Base-by-base conservation (phyloP, 1,284 basidiomycete species). In the Phellopilus nigrolimitatus region DNA sequence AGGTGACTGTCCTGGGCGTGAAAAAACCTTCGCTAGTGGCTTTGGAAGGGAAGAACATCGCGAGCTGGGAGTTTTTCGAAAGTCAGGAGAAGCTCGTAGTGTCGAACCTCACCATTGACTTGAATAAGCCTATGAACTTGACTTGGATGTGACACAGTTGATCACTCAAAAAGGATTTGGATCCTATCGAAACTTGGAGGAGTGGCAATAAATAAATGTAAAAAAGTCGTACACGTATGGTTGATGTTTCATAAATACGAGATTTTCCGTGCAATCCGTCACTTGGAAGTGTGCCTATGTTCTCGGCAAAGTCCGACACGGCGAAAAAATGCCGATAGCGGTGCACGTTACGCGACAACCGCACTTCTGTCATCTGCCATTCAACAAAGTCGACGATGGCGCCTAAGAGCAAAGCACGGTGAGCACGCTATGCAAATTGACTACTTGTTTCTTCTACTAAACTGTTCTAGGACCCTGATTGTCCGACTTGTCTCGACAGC, bases 401-500 rank as follows among this genome's bases (percentile, higher is more conserved):
- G 34, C n/a, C 34, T 17, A 37, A 37, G 34, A 17, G 34, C 3
- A 37, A 37, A 17, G 34, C 34, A 7, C 10, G 34, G 34, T 37
- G 8, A 15, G 34, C 15, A 17, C 8, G 19, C n/a, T n/a, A 17
- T 17, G 15, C n/a, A 2, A 15, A 2, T 37, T 37, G 15, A 15
- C 15, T 37, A 17, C 34, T 7, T 15, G 19, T 15, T 13, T 15
- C 34, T n/a, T n/a, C n/a, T n/a, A n/a, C n/a, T 37, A 17, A 37
- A 37, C n/a, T 10, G 5, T 17, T 15, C 8, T 17, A 37, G 91
- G 66, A 91, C 88, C 1, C 68, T 93, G 53, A 83, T 94, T 54
- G 82, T 94, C 47, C 85, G 89, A 45, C 75, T 95, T 59, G 82
- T 94, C 50, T 94, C 91, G 12, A 91, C 90, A 1, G 91, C 91